Evolutionary conservation across 1,284 basidiomycete genomes (phyloP).

Genomic region (Bondarzewia mesenterica): DNA sequence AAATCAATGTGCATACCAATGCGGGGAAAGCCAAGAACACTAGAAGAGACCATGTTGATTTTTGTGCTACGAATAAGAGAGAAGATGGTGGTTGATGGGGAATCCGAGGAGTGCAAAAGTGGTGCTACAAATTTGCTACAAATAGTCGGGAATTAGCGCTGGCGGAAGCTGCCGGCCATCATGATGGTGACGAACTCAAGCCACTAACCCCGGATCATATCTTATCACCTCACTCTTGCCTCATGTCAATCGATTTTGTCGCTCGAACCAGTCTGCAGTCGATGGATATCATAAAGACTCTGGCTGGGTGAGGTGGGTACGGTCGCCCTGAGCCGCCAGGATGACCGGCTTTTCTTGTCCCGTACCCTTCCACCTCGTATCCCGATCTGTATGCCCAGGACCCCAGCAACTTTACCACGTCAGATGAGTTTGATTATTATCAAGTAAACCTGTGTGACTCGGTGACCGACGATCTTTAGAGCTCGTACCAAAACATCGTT

Average conservation of each 20-base stretch:
- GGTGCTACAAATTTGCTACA: neutral
- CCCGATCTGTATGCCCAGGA: too few species aligned
- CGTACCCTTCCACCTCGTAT: too few species aligned
- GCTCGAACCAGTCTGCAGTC: neutral
- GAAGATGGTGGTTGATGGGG: slow-evolving; percentile 15
- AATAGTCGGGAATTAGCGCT: slow-evolving; percentile 1
- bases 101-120: neutral
- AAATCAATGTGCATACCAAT: too few species aligned
- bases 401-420: too few species aligned
- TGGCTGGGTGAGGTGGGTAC: too few species aligned
- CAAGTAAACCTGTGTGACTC: too few species aligned
- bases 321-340: too few species aligned
- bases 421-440: too few species aligned
- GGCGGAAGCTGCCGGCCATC: slow-evolving; percentile 1
- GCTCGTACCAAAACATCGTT: neutral
- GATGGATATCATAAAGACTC: too few species aligned
- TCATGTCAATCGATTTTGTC: neutral
- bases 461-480: neutral
- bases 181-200: neutral
- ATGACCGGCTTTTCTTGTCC: neutral
- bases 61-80: slow-evolving; percentile 18
- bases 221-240: slow-evolving; percentile 1
- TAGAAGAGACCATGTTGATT: slow-evolving; percentile 64
- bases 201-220: neutral
- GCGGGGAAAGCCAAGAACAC: slow-evolving; percentile 95